Conservation (phyloP, 2,329 filamentous ascomycete genomes). For the Beauveria varroae region DNA sequence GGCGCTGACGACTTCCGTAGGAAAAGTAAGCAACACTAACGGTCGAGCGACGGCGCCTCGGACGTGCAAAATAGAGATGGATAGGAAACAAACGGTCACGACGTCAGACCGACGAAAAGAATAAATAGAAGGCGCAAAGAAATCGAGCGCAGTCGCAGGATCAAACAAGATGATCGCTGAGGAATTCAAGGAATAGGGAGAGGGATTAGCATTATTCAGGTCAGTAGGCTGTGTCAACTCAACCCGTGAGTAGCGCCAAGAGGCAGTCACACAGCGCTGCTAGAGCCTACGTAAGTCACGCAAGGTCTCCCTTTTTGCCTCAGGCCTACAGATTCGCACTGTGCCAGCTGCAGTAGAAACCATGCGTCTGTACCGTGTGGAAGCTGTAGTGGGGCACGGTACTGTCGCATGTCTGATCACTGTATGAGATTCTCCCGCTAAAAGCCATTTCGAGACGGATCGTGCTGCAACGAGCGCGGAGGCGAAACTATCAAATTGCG, state of each 20-base stretch:
- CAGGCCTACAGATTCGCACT: conserved; percentile 1
- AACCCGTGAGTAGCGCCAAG: conserved; percentile 8
- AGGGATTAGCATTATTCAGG: not conserved
- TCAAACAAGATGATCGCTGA: conserved; percentile 13
- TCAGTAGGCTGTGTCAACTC: conserved; percentile 3
- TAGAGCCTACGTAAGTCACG: not conserved
- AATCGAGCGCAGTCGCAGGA: conserved; percentile 7
- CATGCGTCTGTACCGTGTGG: not conserved
- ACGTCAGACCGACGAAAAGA: not conserved
- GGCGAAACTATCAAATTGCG: not conserved
- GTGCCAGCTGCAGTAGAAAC: not conserved
- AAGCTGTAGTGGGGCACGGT: not conserved
- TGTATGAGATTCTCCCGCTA: not conserved
- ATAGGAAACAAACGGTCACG: not conserved
- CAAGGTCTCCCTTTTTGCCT: conserved; percentile 6
- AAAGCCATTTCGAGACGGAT: not conserved
- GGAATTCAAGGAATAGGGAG: conserved; percentile 7
- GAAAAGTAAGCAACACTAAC: not conserved
- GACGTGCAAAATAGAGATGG: not conserved
- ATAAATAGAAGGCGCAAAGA: conserved; percentile 14
- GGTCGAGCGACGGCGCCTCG: not conserved
- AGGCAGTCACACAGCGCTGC: not conserved
- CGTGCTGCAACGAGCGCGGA: not conserved
- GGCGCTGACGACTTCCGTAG: not conserved
- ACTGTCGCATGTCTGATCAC: conserved; percentile 3